phyloP scores from a whole-genome alignment of 805 yeast genomes.

The Grigorovia jiainica region DNA sequence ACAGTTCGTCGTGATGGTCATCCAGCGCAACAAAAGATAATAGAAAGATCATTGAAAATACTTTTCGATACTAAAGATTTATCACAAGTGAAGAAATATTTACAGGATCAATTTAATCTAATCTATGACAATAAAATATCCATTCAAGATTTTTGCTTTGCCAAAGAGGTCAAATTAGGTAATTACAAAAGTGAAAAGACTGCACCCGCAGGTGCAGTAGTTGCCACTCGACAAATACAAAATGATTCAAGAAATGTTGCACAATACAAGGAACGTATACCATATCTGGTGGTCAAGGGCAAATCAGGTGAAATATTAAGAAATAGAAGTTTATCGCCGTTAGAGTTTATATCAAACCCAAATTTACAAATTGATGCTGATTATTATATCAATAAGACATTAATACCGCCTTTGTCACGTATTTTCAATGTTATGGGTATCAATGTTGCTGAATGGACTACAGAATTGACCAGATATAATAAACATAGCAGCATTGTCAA shows the following conservation, averaged over 20 bases:
- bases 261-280: constrained; percentile 81
- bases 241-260: constrained; percentile 70
- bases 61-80: constrained; percentile 68
- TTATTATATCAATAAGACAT: constrained; percentile 73
- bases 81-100: constrained; percentile 57
- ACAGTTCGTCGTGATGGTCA: constrained; percentile 92
- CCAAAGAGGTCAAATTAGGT: constrained; percentile 81
- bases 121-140: constrained; percentile 55
- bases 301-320: constrained; percentile 46
- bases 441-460: constrained; percentile 67
- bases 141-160: constrained; percentile 80
- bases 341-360: constrained; percentile 44
- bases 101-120: constrained; percentile 56
- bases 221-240: constrained; percentile 54
- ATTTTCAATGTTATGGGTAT: constrained; percentile 77
- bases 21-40: constrained; percentile 80
- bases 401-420: constrained; percentile 86
- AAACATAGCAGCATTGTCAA: constrained; percentile 1
- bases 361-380: constrained; percentile 57
- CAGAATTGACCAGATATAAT: constrained; percentile 45
- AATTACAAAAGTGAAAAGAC: constrained; percentile 61
- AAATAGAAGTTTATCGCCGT: constrained; percentile 76
- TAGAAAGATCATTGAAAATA: constrained; percentile 56
- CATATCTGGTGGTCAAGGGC: constrained; percentile 69
- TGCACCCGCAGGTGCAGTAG: constrained; percentile 86